Base-by-base conservation (phyloP, 2,329 filamentous ascomycete genomes). In the Cylindrodendrum hubeiense region DNA sequence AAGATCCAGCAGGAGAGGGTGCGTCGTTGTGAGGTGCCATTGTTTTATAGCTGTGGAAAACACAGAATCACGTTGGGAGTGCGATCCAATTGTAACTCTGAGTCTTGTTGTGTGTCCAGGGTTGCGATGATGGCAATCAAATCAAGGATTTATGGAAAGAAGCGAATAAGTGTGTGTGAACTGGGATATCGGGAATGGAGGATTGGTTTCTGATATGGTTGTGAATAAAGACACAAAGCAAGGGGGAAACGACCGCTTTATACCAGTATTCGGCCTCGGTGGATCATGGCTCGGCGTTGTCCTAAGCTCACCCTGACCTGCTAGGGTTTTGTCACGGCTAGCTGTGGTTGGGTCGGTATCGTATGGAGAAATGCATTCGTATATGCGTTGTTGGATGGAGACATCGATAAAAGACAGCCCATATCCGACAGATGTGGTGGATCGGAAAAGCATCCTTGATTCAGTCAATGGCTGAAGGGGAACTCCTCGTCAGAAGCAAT, bases 1-100 rank as follows among this genome's bases (percentile, higher is more conserved):
- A 66, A 12, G 69, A 63, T 19, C 66, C 67, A 56, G 62, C 52
- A 33, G 72, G 65, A 47, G 71, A 74, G 26, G 67, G 71, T 34
- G 69, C 67, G 46, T 74, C 71, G 34, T 43, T 68, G 51, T 74
- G 70, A 61, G 72, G 72, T 33, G 70, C 52, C 72, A 73, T 73
- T 47, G 10, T 61, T 46, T 22, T 22, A 43, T 56, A 33, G n/a
- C 8, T 43, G 44, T 53, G 21, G 8, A 4, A 8, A 21, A 21
- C 47, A 22, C 21, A 34, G 5, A 22, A 34, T 21, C 47, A 28
- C 22, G 12, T 21, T 13, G 8, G 22, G 7, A 8, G 17, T 47
- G 5, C 4, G 17, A 28, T 26, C 15, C 15, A 26, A 26, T 5
- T 24, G 17, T 6, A 5, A 30, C 17, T 30, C n/a, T 19, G 19